Evolutionary conservation across 2,329 filamentous ascomycete genomes (phyloP).

Genomic region (Penicillium thymicola): DNA sequence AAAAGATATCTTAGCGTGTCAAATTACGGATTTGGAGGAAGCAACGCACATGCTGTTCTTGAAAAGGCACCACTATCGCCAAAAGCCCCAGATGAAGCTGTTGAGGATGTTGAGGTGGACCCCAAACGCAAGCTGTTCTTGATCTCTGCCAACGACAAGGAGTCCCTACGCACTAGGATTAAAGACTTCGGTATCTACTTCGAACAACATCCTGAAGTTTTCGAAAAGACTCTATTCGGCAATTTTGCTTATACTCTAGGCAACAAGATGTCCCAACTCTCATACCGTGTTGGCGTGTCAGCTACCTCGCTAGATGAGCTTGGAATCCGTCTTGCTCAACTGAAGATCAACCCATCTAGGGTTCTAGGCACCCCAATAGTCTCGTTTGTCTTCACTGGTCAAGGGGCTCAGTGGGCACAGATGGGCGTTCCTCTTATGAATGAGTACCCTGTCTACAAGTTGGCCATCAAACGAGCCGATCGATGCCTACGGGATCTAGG

Average conservation of each 20-base stretch:
- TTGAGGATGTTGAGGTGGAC: slow-evolving; percentile 12
- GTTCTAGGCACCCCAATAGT: slow-evolving; percentile 17
- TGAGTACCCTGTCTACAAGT: slow-evolving; percentile 21
- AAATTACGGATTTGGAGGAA: slow-evolving; percentile 30
- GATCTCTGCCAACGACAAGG: slow-evolving; percentile 28
- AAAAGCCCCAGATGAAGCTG: slow-evolving; percentile 5
- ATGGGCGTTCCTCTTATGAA: slow-evolving; percentile 26
- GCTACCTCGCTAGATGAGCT: slow-evolving; percentile 22
- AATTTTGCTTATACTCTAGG: slow-evolving; percentile 28
- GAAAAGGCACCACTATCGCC: slow-evolving; percentile 14
- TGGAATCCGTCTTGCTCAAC: slow-evolving; percentile 20
- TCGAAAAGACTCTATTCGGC: slow-evolving; percentile 23
- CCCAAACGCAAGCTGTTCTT: slow-evolving; percentile 21
- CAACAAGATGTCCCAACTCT: slow-evolving; percentile 24
- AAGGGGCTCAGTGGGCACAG: slow-evolving; percentile 23
- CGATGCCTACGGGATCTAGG: slow-evolving; percentile 13
- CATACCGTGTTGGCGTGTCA: slow-evolving; percentile 24
- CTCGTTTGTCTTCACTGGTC: slow-evolving; percentile 23
- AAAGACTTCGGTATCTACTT: slow-evolving; percentile 27
- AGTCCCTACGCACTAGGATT: slow-evolving; percentile 23
- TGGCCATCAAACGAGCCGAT: slow-evolving; percentile 17
- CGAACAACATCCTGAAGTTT: slow-evolving; percentile 23
- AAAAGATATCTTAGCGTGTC: slow-evolving; percentile 27
- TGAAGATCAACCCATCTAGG: slow-evolving; percentile 22
- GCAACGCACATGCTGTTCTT: slow-evolving; percentile 30